phyloP scores from a whole-genome alignment of 2,329 filamentous ascomycete genomes.

The Xylaria digitata region DNA sequence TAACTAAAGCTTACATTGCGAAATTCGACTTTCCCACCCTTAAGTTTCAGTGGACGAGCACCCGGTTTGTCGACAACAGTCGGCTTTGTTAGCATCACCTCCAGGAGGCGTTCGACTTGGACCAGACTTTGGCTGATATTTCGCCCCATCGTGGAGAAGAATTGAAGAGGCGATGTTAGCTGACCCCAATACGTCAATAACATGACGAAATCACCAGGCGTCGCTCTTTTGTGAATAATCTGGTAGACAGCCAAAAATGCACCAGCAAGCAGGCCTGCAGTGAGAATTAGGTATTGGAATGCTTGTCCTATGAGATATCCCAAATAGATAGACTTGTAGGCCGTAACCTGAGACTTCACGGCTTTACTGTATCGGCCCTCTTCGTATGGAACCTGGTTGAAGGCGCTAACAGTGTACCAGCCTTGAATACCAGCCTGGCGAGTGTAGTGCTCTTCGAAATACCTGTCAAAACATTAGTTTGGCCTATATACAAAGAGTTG shows the following conservation, averaged over 20 bases:
- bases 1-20: constrained; percentile 68
- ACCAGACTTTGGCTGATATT: constrained; percentile 67
- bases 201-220: constrained; percentile 76
- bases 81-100: constrained; percentile 69
- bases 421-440: constrained; percentile 67
- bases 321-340: constrained; percentile 55
- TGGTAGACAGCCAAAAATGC: constrained; percentile 72
- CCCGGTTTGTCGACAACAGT: constrained; percentile 64
- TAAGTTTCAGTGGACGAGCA: constrained; percentile 62
- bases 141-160: constrained; percentile 71
- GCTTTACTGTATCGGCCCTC: constrained; percentile 65
- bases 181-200: constrained; percentile 80
- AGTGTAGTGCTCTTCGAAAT: constrained; percentile 67
- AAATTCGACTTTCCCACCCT: constrained; percentile 66
- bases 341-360: constrained; percentile 55
- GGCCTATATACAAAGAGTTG: not conserved
- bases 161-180: constrained; percentile 75
- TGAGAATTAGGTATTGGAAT: constrained; percentile 72
- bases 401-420: constrained; percentile 69
- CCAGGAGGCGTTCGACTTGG: constrained; percentile 67
- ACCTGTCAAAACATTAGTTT: constrained; percentile 40
- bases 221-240: constrained; percentile 69
- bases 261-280: constrained; percentile 74
- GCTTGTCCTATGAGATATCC: constrained; percentile 65
- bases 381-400: constrained; percentile 69